Evolutionary conservation across 352 stramenopile genomes (phyloP).

Genomic region (Globisporangium orthogonon): DNA sequence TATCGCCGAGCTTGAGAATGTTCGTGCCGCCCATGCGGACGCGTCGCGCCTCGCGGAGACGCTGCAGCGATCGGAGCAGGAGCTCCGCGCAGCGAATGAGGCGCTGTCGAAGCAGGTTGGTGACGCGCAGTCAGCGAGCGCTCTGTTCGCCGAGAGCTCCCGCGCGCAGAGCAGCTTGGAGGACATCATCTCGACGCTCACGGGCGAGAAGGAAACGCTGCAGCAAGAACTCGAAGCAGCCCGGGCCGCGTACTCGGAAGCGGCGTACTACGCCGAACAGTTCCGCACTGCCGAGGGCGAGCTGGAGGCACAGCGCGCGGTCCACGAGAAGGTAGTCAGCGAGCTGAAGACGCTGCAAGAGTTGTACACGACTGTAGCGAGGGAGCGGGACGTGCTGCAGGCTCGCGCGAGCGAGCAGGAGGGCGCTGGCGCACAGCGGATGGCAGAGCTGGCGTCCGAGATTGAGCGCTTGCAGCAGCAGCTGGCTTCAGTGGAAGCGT

Average conservation of each 20-base stretch:
- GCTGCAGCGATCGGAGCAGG: conserved; percentile 23
- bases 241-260: conserved; percentile 20
- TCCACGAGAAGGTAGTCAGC: conserved; percentile 9
- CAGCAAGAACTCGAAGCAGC: conserved; percentile 34
- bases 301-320: conserved; percentile 13
- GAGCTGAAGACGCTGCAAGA: conserved; percentile 5
- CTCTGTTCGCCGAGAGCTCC: conserved; percentile 9
- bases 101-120: conserved; percentile 23
- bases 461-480: conserved; percentile 8
- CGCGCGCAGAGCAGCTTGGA: conserved; percentile 12
- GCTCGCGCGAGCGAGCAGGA: conserved; percentile 1
- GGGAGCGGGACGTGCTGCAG: conserved; percentile 1
- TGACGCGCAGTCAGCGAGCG: conserved; percentile 22
- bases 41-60: background rate
- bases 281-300: conserved; percentile 16
- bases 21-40: conserved; percentile 6
- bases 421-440: conserved; percentile 2
- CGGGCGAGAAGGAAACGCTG: conserved; percentile 14
- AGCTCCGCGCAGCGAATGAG: conserved; percentile 25
- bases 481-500: background rate
- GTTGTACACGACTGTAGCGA: background rate
- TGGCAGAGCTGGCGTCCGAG: conserved; percentile 4
- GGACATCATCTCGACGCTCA: conserved; percentile 5
- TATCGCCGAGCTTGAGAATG: conserved; percentile 15
- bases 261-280: conserved; percentile 33